phyloP scores from a whole-genome alignment of 768 basidiomycete genomes.

The Naganishia randhawae region DNA sequence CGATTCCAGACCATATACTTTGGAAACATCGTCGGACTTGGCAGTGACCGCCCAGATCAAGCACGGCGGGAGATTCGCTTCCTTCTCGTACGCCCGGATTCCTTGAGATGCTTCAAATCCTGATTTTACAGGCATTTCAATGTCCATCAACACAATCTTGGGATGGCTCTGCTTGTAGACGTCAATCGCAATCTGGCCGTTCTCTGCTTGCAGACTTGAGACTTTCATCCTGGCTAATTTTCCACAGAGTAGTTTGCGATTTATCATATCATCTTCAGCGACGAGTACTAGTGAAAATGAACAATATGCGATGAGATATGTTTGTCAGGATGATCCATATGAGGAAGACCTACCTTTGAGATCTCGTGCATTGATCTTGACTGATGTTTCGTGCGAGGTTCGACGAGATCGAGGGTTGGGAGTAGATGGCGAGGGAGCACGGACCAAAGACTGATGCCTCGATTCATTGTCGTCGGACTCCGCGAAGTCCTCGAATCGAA shows the following conservation, averaged over 20 bases:
- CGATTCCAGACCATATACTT: slow-evolving; percentile 3
- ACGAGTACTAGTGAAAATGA: slow-evolving; percentile 36
- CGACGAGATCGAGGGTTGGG: neutral
- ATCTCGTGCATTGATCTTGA: slow-evolving; percentile 15
- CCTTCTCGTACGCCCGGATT: slow-evolving; percentile 40
- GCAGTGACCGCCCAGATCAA: slow-evolving; percentile 47
- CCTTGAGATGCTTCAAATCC: slow-evolving; percentile 45
- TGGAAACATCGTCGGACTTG: slow-evolving; percentile 16
- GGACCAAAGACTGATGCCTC: neutral
- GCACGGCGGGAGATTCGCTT: slow-evolving; percentile 16
- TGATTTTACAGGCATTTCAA: slow-evolving; percentile 49
- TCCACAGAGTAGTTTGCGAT: slow-evolving; percentile 21
- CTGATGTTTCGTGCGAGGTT: neutral
- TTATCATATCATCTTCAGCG: slow-evolving; percentile 46
- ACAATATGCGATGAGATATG: neutral
- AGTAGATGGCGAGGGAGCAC: neutral
- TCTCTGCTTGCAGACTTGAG: neutral
- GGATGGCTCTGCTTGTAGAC: slow-evolving; percentile 13
- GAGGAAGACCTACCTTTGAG: slow-evolving; percentile 7
- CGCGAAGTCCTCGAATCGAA: neutral
- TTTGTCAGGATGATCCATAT: neutral
- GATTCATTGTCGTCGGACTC: neutral
- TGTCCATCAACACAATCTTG: slow-evolving; percentile 41
- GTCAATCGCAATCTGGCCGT: slow-evolving; percentile 15
- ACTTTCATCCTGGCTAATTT: slow-evolving; percentile 19